Conservation (phyloP, 495 filamentous ascomycete genomes). For the Cenococcum geophilum region DNA sequence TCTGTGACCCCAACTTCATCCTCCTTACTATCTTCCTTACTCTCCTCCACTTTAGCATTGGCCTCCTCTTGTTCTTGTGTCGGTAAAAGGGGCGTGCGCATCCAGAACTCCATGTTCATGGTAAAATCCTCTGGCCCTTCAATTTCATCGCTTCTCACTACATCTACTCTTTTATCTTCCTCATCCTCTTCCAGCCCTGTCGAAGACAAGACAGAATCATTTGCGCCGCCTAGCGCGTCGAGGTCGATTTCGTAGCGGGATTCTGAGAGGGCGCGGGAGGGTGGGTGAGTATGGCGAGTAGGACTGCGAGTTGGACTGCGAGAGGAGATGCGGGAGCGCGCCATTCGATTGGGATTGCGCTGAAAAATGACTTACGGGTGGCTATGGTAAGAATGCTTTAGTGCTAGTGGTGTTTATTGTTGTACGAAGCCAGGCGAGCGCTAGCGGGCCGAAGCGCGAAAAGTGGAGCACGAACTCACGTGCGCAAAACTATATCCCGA, state of each 20-base stretch:
- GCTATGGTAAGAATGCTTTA: conserved; percentile 1
- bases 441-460: background rate
- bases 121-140: conserved; percentile 41
- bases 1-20: background rate
- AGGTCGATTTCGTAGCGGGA: conserved; percentile 27
- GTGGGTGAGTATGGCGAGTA: conserved; percentile 6
- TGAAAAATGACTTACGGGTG: background rate
- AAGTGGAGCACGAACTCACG: background rate
- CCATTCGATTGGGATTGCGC: conserved; percentile 8
- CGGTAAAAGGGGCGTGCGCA: conserved; percentile 24
- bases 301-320: conserved; percentile 21
- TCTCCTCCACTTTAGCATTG: conserved; percentile 9
- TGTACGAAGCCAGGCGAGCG: background rate
- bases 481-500: background rate
- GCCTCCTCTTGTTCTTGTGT: conserved; percentile 6
- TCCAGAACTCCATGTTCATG: conserved; percentile 37
- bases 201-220: conserved; percentile 9
- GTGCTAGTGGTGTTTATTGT: background rate
- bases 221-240: conserved; percentile 16
- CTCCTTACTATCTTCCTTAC: background rate
- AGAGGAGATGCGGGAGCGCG: conserved; percentile 19
- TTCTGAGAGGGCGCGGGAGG: conserved; percentile 15
- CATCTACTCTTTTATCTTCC: conserved; percentile 16
- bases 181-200: conserved; percentile 21
- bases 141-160: conserved; percentile 33